These are phyloP conservation scores for Parastagonospora avenae DNA, from an alignment of 2,329 filamentous ascomycete species.

Conservation along the genomic window DNA sequence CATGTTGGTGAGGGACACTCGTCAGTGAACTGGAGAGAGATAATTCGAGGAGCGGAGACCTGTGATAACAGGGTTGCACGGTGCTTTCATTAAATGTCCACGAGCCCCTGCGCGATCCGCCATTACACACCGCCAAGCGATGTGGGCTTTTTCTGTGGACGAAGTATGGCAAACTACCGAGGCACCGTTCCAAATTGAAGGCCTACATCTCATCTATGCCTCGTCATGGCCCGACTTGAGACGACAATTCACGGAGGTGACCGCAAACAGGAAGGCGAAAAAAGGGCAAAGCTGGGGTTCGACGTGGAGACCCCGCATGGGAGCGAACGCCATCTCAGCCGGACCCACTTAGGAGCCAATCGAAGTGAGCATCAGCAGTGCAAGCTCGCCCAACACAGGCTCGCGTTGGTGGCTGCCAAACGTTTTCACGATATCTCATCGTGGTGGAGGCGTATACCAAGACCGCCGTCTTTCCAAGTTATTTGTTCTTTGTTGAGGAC, in stretches of 20 bases:
- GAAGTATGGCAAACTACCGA: slow-evolving; percentile 31
- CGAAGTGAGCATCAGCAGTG: slow-evolving; percentile 5
- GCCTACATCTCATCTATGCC: slow-evolving; percentile 6
- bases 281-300: slow-evolving; percentile 29
- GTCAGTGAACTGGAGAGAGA: slow-evolving; percentile 5
- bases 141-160: slow-evolving; percentile 3
- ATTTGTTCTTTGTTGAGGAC: slow-evolving; percentile 9
- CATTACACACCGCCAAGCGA: slow-evolving; percentile 21
- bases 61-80: slow-evolving; percentile 11
- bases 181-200: slow-evolving; percentile 18
- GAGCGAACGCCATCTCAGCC: slow-evolving; percentile 13
- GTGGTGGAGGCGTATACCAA: slow-evolving; percentile 7
- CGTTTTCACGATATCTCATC: slow-evolving; percentile 7
- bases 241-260: slow-evolving; percentile 5
- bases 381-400: slow-evolving; percentile 4
- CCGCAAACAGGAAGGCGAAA: slow-evolving; percentile 16
- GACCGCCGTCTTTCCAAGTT: slow-evolving; percentile 5
- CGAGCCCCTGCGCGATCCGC: slow-evolving; percentile 16
- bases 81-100: slow-evolving; percentile 18
- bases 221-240: slow-evolving; percentile 6
- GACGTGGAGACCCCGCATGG: slow-evolving; percentile 36
- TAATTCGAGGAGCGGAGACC: background rate
- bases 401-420: slow-evolving; percentile 9
- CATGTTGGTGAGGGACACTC: slow-evolving; percentile 17
- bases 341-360: slow-evolving; percentile 23